Conservation (phyloP, 164 flowering plant species). For the Aristolochia californica region DNA sequence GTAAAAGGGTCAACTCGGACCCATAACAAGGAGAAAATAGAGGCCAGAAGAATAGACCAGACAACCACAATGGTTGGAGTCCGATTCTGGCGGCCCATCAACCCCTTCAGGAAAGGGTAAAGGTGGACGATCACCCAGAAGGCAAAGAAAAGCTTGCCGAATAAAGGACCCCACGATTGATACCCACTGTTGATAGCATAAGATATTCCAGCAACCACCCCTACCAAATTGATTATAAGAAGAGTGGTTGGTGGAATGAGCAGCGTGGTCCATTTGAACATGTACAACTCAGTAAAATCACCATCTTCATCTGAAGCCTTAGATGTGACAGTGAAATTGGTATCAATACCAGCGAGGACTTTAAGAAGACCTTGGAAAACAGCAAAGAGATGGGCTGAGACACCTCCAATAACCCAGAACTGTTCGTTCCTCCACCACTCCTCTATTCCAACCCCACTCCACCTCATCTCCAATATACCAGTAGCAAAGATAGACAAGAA, state of each 20-base stretch:
- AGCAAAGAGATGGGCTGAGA: conserved; percentile 28
- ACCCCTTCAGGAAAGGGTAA: conserved; percentile 28
- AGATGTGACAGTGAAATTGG: conserved; percentile 30
- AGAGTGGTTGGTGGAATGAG: conserved; percentile 28
- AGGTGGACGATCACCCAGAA: conserved; percentile 33
- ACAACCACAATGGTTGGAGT: conserved; percentile 27
- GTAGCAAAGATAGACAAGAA: conserved; percentile 26
- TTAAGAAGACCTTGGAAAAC: conserved; percentile 26
- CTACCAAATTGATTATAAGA: conserved; percentile 22
- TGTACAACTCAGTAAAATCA: conserved; percentile 23
- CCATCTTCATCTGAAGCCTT: conserved; percentile 26
- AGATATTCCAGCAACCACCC: conserved; percentile 23
- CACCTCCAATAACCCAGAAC: conserved; percentile 31
- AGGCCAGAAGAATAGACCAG: conserved; percentile 27
- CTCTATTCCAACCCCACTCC: conserved; percentile 30
- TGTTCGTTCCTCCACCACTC: conserved; percentile 35
- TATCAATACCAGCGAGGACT: conserved; percentile 25
- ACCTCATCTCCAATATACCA: conserved; percentile 26
- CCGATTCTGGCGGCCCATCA: conserved; percentile 28
- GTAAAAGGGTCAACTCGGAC: conserved; percentile 27
- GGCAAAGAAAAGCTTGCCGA: conserved; percentile 27
- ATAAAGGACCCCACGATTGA: conserved; percentile 28
- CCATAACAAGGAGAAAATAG: conserved; percentile 27
- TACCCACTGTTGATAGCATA: conserved; percentile 24
- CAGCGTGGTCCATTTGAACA: conserved; percentile 25